Percentiles rank a stretch among this genome's conserved stretches.
phyloP scores from a whole-genome alignment of 2,329 filamentous ascomycete genomes.

The Penicillium sp. region DNA sequence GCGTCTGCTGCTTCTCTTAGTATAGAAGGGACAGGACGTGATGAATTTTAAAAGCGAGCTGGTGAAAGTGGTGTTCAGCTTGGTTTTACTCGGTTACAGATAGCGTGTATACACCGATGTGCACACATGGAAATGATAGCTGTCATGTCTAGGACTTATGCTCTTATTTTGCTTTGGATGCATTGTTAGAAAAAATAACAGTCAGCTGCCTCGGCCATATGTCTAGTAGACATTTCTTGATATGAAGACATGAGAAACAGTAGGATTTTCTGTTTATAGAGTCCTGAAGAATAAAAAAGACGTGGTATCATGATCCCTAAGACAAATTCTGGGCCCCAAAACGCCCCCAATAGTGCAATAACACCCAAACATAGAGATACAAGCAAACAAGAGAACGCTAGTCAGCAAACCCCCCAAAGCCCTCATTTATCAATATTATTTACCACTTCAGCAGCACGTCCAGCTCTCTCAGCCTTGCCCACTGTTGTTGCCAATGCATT shows the following conservation, averaged over 20 bases:
- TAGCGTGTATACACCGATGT: slow-evolving; percentile 18
- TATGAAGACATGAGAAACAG: not conserved
- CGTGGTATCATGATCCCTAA: slow-evolving; percentile 27
- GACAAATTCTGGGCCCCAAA: slow-evolving; percentile 11
- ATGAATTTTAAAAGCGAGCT: slow-evolving; percentile 21
- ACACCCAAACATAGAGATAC: slow-evolving; percentile 1
- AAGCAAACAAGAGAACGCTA: slow-evolving; percentile 9
- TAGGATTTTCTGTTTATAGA: not conserved
- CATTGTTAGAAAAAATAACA: too few species aligned
- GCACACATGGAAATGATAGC: slow-evolving; percentile 17
- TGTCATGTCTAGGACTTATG: slow-evolving; percentile 5
- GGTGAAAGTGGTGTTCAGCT: slow-evolving; percentile 17
- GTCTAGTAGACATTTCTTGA: too few species aligned
- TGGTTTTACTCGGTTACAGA: slow-evolving; percentile 11
- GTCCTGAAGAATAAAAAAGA: slow-evolving; percentile 9
- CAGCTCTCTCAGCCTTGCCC: slow-evolving; percentile 48
- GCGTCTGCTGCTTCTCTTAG: slow-evolving; percentile 9
- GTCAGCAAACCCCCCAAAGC: slow-evolving; percentile 5
- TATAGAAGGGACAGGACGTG: slow-evolving; percentile 19
- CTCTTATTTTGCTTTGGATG: not conserved
- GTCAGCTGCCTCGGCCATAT: too few species aligned
- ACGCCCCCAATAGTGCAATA: slow-evolving; percentile 15
- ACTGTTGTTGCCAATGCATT: slow-evolving; percentile 47
- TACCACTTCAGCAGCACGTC: slow-evolving; percentile 47
- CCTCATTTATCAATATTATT: slow-evolving; percentile 46